A percentile compares a stretch with the other conserved stretches of the same genome.
phyloP scores from a whole-genome alignment of 2,329 filamentous ascomycete species.

The Xylaria sp. region DNA sequence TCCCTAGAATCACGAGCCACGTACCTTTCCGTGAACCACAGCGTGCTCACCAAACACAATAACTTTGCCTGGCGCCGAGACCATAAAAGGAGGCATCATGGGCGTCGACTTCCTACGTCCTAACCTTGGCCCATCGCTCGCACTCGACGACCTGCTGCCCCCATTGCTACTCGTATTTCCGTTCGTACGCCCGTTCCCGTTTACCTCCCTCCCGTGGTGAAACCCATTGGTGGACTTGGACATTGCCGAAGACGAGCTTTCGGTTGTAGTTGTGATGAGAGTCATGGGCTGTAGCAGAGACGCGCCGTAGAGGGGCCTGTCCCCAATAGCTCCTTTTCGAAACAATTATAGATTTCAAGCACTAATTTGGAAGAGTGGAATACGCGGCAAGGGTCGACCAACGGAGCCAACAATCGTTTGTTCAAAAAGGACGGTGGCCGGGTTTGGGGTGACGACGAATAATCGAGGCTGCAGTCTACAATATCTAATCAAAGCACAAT shows the following conservation, averaged over 20 bases:
- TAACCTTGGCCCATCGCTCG: conserved; percentile 46
- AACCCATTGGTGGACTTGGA: conserved; percentile 41
- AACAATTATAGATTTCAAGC: not conserved
- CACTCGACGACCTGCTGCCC: conserved; percentile 37
- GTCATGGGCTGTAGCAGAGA: conserved; percentile 30
- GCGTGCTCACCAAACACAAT: conserved; percentile 98
- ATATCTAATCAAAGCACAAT: not conserved
- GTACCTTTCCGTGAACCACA: conserved; percentile 93
- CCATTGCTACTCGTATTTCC: conserved; percentile 42
- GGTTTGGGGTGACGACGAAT: not conserved
- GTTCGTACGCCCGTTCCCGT: conserved; percentile 35
- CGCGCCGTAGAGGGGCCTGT: conserved; percentile 1
- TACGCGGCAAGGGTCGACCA: not conserved
- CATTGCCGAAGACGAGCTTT: conserved; percentile 42
- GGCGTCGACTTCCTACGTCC: conserved; percentile 65
- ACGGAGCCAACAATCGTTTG: not conserved
- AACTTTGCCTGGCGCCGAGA: conserved; percentile 96
- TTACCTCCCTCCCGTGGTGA: conserved; percentile 35
- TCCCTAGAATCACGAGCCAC: conserved; percentile 21
- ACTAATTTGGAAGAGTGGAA: not conserved
- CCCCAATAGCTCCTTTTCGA: conserved; percentile 9
- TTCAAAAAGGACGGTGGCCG: not conserved
- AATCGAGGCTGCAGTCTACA: not conserved
- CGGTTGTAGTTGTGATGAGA: conserved; percentile 35
- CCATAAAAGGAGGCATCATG: conserved; percentile 91